Evolutionary conservation across 371 early-diverging fungal species (phyloP), one percentile per base, ranked within the genome.

Genomic region (Enterospora canceri): DNA sequence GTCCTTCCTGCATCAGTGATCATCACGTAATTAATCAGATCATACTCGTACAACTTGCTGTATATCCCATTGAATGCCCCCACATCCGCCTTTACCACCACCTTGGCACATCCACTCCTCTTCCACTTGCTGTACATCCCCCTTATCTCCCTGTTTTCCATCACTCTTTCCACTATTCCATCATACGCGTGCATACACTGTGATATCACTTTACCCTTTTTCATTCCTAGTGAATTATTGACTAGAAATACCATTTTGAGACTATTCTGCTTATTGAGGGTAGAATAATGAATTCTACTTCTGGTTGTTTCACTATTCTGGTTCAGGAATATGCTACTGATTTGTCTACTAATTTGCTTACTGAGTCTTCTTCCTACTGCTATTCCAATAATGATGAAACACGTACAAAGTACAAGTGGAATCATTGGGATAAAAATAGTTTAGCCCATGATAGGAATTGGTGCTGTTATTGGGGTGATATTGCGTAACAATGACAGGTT

Each of bases 1-100:
- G 97, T 97, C 49, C 91, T 82, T 28, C 97, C 96, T 19, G 96
- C 96, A 80, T 95, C 96, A 48, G 48, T 59, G 15, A 81, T 56
- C 1, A 56, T 61, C 57, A 57, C 40, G n/a, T 60, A 46, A 5
- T 32, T 49, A 0, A 81, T 40, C 5, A 64, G 51, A 18, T 56
- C 30, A 19, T 35, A 0, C 19, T 4, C 8, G 15, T 46, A 19
- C 26, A 51, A 24, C 48, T 50, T 51, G 8, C 34, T 51, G 23
- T 70, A 26, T 1, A 62, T 56, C 1, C 68, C 40, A 19, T 70
- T 60, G 19, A 76, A 64, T 5, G 74, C 75, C 49, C 60, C 35
- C 23, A 30, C 12, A 31, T n/a, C 18, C 16, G 50, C 81, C 57
- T 70, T 73, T 31, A 77, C 50, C 19, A 70, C 57, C 19, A 75